Conservation (phyloP, 768 basidiomycete genomes). For the Paxillus ammoniavirescens region DNA sequence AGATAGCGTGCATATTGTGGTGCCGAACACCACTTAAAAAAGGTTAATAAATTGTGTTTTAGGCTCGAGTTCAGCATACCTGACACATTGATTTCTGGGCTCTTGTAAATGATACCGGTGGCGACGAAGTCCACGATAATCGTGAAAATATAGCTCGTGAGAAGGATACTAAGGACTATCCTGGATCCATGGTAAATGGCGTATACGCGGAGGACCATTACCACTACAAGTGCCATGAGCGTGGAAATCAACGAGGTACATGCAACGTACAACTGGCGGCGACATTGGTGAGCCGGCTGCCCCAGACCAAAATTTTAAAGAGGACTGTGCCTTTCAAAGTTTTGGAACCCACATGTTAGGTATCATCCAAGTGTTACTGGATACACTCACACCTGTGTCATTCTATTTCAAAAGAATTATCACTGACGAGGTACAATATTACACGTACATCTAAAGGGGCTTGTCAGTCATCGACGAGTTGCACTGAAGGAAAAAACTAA, state of each 20-base stretch:
- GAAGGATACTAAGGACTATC: not conserved
- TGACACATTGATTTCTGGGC: not conserved
- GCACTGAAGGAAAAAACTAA: not conserved
- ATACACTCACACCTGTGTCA: not conserved
- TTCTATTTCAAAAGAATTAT: not conserved
- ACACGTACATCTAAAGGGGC: not conserved
- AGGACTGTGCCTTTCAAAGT: not conserved
- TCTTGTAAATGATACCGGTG: not conserved
- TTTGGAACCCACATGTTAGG: not conserved
- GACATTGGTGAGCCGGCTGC: not conserved
- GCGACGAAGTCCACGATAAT: not conserved
- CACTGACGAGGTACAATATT: not conserved
- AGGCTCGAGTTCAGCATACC: not conserved
- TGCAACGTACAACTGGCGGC: not conserved
- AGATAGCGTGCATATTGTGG: not conserved
- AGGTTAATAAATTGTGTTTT: not conserved
- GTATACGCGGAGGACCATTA: not conserved
- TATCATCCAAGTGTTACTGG: not conserved
- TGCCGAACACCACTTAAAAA: not conserved
- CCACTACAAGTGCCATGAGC: not conserved
- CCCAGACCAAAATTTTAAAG: not conserved
- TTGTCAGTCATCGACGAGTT: not conserved
- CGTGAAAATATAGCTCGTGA: not conserved
- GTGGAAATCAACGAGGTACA: not conserved
- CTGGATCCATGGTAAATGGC: not conserved